Conservation (phyloP, 2,329 filamentous ascomycete species). For the Myotisia sp. region DNA sequence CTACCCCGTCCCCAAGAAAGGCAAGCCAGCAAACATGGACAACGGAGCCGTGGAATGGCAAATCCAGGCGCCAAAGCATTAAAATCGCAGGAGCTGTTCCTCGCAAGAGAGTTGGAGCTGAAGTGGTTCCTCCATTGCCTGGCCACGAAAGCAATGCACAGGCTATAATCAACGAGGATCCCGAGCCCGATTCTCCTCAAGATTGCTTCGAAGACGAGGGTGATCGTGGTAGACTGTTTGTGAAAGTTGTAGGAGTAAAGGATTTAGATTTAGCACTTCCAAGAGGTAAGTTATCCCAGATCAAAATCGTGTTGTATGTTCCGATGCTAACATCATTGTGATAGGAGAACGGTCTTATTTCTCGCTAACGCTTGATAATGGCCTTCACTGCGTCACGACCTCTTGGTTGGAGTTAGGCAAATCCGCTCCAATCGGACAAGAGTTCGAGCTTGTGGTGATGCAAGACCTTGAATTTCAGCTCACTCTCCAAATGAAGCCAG, state of each 20-base stretch:
- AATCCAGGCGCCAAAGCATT: slow-evolving; percentile 53
- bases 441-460: slow-evolving; percentile 93
- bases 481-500: slow-evolving; percentile 87
- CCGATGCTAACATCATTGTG: neutral
- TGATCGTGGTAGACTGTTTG: slow-evolving; percentile 82
- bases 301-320: slow-evolving; percentile 9
- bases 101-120: slow-evolving; percentile 46
- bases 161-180: slow-evolving; percentile 49
- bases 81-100: slow-evolving; percentile 44
- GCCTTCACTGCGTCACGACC: slow-evolving; percentile 92
- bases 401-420: slow-evolving; percentile 85
- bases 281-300: slow-evolving; percentile 49
- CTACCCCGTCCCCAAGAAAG: slow-evolving; percentile 61
- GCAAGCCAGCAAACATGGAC: slow-evolving; percentile 83
- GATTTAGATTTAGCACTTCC: slow-evolving; percentile 85
- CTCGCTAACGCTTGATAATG: slow-evolving; percentile 93
- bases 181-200: slow-evolving; percentile 41
- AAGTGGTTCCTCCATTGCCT: slow-evolving; percentile 66
- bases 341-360: slow-evolving; percentile 83
- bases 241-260: slow-evolving; percentile 97
- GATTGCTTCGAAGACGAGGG: slow-evolving; percentile 59
- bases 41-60: slow-evolving; percentile 90
- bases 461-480: slow-evolving; percentile 98
- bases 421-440: slow-evolving; percentile 88
- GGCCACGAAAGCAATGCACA: slow-evolving; percentile 72